Conservation (phyloP, 1,284 basidiomycete genomes). For the Mycena citricolor region DNA sequence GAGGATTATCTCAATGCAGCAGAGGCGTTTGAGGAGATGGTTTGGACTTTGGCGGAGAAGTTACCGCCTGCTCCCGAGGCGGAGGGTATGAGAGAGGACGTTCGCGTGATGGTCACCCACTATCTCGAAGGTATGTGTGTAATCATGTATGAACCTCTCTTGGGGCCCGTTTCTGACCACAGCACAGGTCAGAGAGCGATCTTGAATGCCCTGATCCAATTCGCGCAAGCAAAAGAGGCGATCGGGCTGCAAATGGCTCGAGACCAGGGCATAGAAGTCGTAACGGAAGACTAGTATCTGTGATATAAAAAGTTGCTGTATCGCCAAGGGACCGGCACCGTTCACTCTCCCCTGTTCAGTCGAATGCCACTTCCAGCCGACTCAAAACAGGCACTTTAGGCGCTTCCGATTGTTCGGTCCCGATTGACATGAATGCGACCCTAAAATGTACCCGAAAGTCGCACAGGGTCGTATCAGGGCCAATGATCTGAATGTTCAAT, state of each 20-base stretch:
- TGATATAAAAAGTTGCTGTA: slow-evolving; percentile 1
- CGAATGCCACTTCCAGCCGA: no score
- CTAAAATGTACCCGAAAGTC: no score
- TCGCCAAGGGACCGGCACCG: background rate
- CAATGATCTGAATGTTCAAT: no score
- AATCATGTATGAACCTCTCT: background rate
- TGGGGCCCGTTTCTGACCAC: background rate
- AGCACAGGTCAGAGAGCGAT: slow-evolving; percentile 37
- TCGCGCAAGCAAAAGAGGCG: slow-evolving; percentile 1
- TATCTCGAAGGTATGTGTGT: slow-evolving; percentile 53
- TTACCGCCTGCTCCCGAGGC: slow-evolving; percentile 37
- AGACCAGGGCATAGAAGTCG: slow-evolving; percentile 50
- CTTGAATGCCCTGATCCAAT: slow-evolving; percentile 18
- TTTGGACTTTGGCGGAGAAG: slow-evolving; percentile 51
- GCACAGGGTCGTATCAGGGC: no score
- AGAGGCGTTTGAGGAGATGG: slow-evolving; percentile 64
- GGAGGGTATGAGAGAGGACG: slow-evolving; percentile 45
- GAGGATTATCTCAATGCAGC: slow-evolving; percentile 67
- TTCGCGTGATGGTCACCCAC: slow-evolving; percentile 53
- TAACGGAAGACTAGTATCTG: slow-evolving; percentile 39
- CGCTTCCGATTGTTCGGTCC: no score
- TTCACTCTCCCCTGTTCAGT: background rate
- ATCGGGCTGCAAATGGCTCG: slow-evolving; percentile 45
- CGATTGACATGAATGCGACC: no score
- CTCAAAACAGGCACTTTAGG: no score